Percentiles rank a stretch among this genome's conserved stretches.
Evolutionary conservation across 345 rosid species (phyloP).

Genomic region (thale cress (Arabidopsis thaliana)): DNA sequence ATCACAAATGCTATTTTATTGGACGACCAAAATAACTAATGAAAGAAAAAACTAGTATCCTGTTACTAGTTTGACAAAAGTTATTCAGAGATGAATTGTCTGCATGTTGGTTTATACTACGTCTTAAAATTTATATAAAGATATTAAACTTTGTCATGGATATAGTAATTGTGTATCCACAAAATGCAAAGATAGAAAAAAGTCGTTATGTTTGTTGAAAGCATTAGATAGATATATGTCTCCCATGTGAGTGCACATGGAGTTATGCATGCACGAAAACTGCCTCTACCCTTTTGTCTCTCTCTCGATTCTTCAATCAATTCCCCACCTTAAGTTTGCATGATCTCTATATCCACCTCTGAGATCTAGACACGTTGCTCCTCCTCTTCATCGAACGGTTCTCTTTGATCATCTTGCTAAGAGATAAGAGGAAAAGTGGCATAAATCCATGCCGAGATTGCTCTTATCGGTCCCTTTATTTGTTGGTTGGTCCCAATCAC

Average conservation of each 20-base stretch:
- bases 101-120: not conserved
- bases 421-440: constrained; percentile 37
- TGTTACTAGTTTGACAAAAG: not conserved
- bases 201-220: constrained; percentile 40
- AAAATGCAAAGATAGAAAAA: constrained; percentile 17
- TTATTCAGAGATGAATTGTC: not conserved
- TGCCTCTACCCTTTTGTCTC: constrained; percentile 31
- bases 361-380: constrained; percentile 33
- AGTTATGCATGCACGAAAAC: constrained; percentile 40
- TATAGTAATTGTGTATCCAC: not conserved
- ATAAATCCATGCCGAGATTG: constrained; percentile 33
- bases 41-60: not conserved
- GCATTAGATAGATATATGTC: constrained; percentile 21
- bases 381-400: constrained; percentile 34
- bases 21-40: not conserved
- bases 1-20: not conserved
- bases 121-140: not conserved
- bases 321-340: constrained; percentile 32
- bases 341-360: constrained; percentile 26
- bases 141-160: not conserved
- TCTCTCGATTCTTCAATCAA: constrained; percentile 24
- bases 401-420: constrained; percentile 13
- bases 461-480: constrained; percentile 28
- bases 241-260: constrained; percentile 47
- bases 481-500: constrained; percentile 40